Base-by-base conservation (phyloP, 2,329 filamentous ascomycete species). In the Ophiostoma tasmaniense region DNA sequence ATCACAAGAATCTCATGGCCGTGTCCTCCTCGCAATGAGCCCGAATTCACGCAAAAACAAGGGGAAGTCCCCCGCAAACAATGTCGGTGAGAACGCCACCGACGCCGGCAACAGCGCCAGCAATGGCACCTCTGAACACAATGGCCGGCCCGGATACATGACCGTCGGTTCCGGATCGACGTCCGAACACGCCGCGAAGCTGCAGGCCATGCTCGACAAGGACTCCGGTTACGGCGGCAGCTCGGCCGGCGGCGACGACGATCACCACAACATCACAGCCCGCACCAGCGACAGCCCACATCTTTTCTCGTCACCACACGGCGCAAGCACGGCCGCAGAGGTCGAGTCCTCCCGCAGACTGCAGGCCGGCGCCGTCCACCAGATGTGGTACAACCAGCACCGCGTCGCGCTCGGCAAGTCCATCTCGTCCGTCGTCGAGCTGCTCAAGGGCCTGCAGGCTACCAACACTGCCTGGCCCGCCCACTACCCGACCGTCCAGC, bases 151-250 rank as follows among this genome's bases (percentile, higher is more conserved):
- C 35, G 73, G 76, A 59, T 97, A 93, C 79, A 91, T 96, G 89
- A 96, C 92, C 5, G 91, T 97, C 66, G 94, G 94, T 70, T 88
- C 84, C 73, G 93, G 93, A 67, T 88, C 89, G 68, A 88, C 90
- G 28, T 93, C 93, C 25, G 88, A 92, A 76, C 91, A 92, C 77
- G 93, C 92, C 50, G 86, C 90, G 37, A 89, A 89, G 68, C 83
- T 98, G 52, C 91, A 95, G 78, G 87, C 89, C 22, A 86, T 96
- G 74, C 82, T 98, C 68, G 92, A 96, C 71, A 82, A 87, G 70
- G 95, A 99, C 77, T 98, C 94, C 22, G 95, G 94, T 7, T 98
- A 98, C 76, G 93, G 92, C 68, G 90, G 90, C 62, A 97, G 92
- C 77, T 83, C 90, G 66, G 82, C 85, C 37, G 89, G 87, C 71